A percentile compares a stretch with the other conserved stretches of the same genome.
Conservation (phyloP, 306 rosid genomes). For the Prunus kanzakura region DNA sequence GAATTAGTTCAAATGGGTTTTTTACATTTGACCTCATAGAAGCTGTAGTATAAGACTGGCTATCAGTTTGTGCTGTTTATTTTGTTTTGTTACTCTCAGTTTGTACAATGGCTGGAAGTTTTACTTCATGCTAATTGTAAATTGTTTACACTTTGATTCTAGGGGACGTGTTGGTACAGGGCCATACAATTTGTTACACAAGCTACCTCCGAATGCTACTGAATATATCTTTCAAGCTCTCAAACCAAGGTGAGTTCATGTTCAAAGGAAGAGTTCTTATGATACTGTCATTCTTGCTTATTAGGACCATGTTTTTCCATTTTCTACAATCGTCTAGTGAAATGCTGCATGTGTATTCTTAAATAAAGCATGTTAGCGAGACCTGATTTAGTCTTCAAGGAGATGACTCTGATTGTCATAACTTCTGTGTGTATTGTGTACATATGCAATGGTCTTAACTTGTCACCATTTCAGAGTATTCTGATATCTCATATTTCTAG, state of each 20-base stretch:
- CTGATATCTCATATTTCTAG: background rate
- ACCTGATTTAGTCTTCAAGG: background rate
- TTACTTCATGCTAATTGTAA: background rate
- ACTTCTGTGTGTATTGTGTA: background rate
- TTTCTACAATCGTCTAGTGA: background rate
- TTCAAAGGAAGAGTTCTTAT: background rate
- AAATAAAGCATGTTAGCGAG: background rate
- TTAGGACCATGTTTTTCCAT: background rate
- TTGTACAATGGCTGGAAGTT: constrained; percentile 6
- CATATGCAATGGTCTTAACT: background rate
- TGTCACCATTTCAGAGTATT: background rate
- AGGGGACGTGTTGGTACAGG: constrained; percentile 47
- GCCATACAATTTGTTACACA: constrained; percentile 42
- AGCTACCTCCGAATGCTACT: constrained; percentile 58
- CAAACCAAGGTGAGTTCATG: constrained; percentile 56
- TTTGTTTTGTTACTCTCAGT: constrained; percentile 3
- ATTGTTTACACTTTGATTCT: background rate
- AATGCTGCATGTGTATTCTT: background rate
- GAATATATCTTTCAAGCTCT: constrained; percentile 66
- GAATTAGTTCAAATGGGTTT: background rate
- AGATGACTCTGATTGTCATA: background rate
- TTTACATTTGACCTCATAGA: background rate
- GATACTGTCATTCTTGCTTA: background rate
- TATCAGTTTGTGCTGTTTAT: constrained; percentile 3
- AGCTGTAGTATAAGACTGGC: background rate